phyloP scores from a whole-genome alignment of 2,329 filamentous ascomycete species.

The Sordariomycetes sp. region DNA sequence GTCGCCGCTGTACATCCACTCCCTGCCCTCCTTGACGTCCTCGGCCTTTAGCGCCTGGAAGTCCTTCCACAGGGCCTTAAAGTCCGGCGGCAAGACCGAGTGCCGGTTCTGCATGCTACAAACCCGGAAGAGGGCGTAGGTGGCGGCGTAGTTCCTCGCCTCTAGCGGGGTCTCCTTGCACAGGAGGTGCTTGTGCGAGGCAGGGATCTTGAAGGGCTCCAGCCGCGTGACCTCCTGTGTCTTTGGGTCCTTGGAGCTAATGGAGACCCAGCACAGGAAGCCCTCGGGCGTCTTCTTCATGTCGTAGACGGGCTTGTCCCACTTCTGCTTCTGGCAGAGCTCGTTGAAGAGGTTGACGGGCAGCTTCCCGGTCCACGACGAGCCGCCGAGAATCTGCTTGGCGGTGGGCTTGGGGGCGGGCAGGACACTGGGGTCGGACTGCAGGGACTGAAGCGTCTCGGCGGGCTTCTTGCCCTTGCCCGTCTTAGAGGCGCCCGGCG shows the following conservation, averaged over 20 bases:
- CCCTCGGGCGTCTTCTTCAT: constrained; percentile 63
- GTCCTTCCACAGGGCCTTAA: constrained; percentile 83
- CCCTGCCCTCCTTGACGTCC: constrained; percentile 63
- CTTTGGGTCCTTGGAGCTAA: constrained; percentile 66
- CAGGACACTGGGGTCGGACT: constrained; percentile 12
- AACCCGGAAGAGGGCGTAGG: constrained; percentile 81
- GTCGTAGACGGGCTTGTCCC: constrained; percentile 87
- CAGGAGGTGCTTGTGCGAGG: constrained; percentile 62
- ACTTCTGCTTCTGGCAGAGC: constrained; percentile 90
- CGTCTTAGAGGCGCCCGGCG: constrained; percentile 28
- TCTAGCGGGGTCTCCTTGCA: constrained; percentile 71
- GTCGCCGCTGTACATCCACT: constrained; percentile 91
- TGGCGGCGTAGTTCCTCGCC: constrained; percentile 84
- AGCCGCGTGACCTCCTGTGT: constrained; percentile 65
- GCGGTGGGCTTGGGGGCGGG: constrained; percentile 47
- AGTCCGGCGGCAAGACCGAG: constrained; percentile 83
- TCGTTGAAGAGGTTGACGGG: constrained; percentile 88
- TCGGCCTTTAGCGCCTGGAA: constrained; percentile 72
- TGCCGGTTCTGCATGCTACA: constrained; percentile 94
- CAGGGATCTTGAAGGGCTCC: constrained; percentile 71
- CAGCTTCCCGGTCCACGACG: constrained; percentile 94
- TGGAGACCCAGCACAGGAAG: constrained; percentile 67
- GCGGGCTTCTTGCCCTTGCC: constrained; percentile 26
- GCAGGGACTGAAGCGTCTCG: constrained; percentile 14
- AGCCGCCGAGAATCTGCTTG: constrained; percentile 79